Conservation (phyloP, 257 asterid species). For the Leonotis leonurus region DNA sequence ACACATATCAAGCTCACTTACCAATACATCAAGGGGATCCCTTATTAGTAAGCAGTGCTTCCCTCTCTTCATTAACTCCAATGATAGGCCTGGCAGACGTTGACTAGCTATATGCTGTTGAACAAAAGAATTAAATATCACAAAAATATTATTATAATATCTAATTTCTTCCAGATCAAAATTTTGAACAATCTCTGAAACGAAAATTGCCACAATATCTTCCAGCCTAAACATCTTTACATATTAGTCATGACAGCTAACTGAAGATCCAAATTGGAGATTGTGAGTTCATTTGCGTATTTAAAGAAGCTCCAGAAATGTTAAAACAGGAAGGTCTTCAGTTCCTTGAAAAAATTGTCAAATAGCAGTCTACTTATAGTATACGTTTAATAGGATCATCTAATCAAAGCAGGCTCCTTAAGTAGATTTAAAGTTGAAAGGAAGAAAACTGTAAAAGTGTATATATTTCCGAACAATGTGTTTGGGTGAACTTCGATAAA, state of each 20-base stretch:
- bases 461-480: not conserved
- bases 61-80: slow-evolving; percentile 68
- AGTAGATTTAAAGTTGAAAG: not conserved
- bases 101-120: slow-evolving; percentile 88
- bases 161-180: not conserved
- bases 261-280: not conserved
- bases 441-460: not conserved
- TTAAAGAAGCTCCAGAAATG: not conserved
- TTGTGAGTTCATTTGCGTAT: not conserved
- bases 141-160: not conserved
- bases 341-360: not conserved
- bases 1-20: slow-evolving; percentile 25
- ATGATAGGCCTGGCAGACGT: slow-evolving; percentile 48
- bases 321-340: not conserved
- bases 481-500: not conserved
- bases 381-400: not conserved
- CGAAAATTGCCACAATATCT: not conserved
- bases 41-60: slow-evolving; percentile 76
- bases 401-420: not conserved
- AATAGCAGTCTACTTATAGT: not conserved
- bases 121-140: slow-evolving; percentile 11
- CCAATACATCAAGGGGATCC: slow-evolving; percentile 84
- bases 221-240: not conserved
- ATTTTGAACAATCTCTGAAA: not conserved
- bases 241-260: not conserved